Base-by-base conservation (phyloP, 352 stramenopile species). In the Aphanomyces cochlioides region DNA sequence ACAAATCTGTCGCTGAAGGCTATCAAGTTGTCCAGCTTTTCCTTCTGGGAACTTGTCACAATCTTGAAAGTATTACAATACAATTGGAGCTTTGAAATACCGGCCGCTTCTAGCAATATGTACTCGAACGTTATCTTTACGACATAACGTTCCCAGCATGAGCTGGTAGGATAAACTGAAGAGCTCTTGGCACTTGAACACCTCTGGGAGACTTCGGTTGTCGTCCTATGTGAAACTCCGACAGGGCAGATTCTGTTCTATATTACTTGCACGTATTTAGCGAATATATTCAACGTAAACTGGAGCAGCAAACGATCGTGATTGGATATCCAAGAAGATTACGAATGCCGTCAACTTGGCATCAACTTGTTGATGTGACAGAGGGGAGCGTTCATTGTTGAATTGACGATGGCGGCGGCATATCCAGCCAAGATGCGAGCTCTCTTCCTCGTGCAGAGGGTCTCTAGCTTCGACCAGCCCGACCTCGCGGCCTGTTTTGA, bases 381-480 rank as follows among this genome's bases (percentile, higher is more conserved):
- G 28, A 28, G 28, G 28, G 28, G 10, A n/a, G 2, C 17, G 43
- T 50, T 50, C 10, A 50, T 50, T 12, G 43, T 50, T 50, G 43
- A 50, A n/a, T 50, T 50, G 2, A 50, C 43, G 43, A 50, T 50
- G 43, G 43, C 43, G 43, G 77, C 59, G 7, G 34, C 43, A 0
- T 7, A 65, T n/a, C 67, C 67, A 28, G 17, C 57, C 45, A 67
- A 19, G 6, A 72, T 72, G 63, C 53, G 59, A 15, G 67, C 67
- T 6, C 40, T 72, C 21, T 66, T 70, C 21, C 45, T 72, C 40
- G 67, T 72, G n/a, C 2, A 72, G 28, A 61, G 28, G 13, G 40
- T 70, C 12, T 67, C 56, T 38, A 47, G 43, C 39, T 74, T 69
- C 64, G 19, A 47, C 21, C 59, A 74, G 61, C 13, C 64, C 48